Evolutionary conservation across 2,329 filamentous ascomycete genomes (phyloP), one percentile per base, ranked within the genome.

Genomic region (Aspergillus melleus): DNA sequence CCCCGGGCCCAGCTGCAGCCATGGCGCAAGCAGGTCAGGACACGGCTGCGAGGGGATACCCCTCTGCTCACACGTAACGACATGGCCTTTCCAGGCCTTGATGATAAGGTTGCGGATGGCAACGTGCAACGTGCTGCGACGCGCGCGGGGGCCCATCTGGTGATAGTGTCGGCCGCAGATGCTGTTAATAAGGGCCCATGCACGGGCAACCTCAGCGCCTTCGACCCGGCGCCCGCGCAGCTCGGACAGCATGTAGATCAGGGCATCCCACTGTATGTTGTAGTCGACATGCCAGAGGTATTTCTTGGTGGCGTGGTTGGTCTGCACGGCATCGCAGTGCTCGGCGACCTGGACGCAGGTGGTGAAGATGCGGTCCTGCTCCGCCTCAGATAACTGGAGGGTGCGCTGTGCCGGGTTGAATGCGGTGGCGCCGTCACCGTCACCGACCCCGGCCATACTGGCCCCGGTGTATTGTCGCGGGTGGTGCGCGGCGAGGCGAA

Each of bases 271-370:
- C 10, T 20, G 44, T 2, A 47, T 12, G 44, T 47, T 20, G 44
- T 20, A 47, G 44, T 47, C n/a, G 4, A 47, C 44, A 20, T 20
- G 44, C 44, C 44, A 47, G n/a, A 47, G 44, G 44, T 47, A 47
- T 47, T 22, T 22, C 19, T 47, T 47, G 44, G 44, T 47, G 44
- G 39, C 39, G 39, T 19, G 39, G 39, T 44, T 44, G 39, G 39
- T 44, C 16, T 44, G 39, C 16, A 44, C 54, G 8, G 46, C 52
- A 12, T 62, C 39, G 22, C 53, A 55, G 51, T 60, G 57, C 32
- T 60, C 57, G 30, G 52, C 60, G 14, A 62, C 39, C 6, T 55
- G 54, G 26, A 56, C 50, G n/a, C 39, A 44, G 39, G 14, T 44
- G 39, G 39, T 44, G 39, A 44, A 47, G 44, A 47, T 20, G 44